phyloP scores from a whole-genome alignment of 805 yeast species.

The Metschnikowia cerradonensis region DNA sequence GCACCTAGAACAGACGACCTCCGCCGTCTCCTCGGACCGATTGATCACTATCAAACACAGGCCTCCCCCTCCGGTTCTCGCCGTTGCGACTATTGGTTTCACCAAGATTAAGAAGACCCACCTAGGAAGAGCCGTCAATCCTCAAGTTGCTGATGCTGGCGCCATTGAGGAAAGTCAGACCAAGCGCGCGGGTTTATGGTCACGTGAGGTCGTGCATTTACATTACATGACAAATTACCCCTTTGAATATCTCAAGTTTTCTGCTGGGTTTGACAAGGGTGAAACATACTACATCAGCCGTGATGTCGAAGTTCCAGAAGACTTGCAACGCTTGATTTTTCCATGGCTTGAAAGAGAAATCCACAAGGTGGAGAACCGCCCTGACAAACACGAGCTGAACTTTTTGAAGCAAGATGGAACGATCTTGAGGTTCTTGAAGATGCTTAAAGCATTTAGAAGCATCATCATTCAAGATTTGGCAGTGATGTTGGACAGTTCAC shows the following conservation, averaged over 20 bases:
- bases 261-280: slow-evolving; percentile 4
- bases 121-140: not conserved
- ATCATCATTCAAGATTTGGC: too few species aligned
- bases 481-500: too few species aligned
- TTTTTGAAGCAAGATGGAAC: too few species aligned
- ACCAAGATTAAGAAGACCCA: not conserved
- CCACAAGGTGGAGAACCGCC: too few species aligned
- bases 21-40: too few species aligned
- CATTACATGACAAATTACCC: not conserved
- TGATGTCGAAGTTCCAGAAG: slow-evolving; percentile 4
- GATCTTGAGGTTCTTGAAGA: too few species aligned
- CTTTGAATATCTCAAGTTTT: slow-evolving; percentile 1
- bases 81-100: too few species aligned
- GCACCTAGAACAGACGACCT: too few species aligned
- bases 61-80: too few species aligned
- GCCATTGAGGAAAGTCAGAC: not conserved
- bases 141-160: not conserved
- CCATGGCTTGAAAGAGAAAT: slow-evolving; percentile 6
- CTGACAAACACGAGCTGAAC: too few species aligned
- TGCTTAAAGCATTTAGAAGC: too few species aligned
- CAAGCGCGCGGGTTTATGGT: not conserved
- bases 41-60: too few species aligned
- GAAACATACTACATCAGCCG: slow-evolving; percentile 5
- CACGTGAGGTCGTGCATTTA: not conserved
- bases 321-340: slow-evolving; percentile 1